A percentile compares a stretch with the other conserved stretches of the same genome.
Evolutionary conservation across 805 yeast species (phyloP).

Genomic region (Lipomyces starkeyi): DNA sequence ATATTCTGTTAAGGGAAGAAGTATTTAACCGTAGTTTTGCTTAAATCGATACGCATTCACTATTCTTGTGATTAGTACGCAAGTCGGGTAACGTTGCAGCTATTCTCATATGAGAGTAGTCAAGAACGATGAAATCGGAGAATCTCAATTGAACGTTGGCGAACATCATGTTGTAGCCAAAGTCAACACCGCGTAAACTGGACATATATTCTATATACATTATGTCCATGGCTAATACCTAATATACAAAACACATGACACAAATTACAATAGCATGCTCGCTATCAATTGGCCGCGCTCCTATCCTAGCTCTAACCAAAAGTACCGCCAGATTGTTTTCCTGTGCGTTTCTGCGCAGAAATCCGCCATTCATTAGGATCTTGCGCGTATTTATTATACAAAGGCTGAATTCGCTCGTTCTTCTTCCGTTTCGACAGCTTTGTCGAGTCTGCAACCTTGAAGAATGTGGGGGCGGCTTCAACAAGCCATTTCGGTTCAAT

Average conservation of each 20-base stretch:
- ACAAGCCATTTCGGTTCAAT: constrained; percentile 72
- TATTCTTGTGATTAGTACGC: too few species aligned
- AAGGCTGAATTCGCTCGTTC: constrained; percentile 72
- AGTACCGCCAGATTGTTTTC: constrained; percentile 35
- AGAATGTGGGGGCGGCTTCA: constrained; percentile 79
- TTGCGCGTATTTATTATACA: constrained; percentile 64
- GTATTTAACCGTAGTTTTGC: too few species aligned
- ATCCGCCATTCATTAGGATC: constrained; percentile 79
- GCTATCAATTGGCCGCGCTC: neutral
- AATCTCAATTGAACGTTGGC: neutral
- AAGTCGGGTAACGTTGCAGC: too few species aligned
- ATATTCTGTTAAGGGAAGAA: too few species aligned
- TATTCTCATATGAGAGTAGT: neutral
- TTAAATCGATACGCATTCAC: too few species aligned
- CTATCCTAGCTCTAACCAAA: constrained; percentile 35
- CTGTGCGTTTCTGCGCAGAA: constrained; percentile 50
- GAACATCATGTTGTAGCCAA: neutral
- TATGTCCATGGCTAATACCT: neutral
- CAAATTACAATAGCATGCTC: neutral
- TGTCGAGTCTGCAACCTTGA: constrained; percentile 63
- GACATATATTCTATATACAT: neutral
- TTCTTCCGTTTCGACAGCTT: constrained; percentile 58
- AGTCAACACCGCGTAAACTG: neutral
- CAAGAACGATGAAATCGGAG: neutral
- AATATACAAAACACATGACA: constrained; percentile 7